Base-by-base conservation (phyloP, 257 asterid species). In the Lithospermum erythrorhizon region DNA sequence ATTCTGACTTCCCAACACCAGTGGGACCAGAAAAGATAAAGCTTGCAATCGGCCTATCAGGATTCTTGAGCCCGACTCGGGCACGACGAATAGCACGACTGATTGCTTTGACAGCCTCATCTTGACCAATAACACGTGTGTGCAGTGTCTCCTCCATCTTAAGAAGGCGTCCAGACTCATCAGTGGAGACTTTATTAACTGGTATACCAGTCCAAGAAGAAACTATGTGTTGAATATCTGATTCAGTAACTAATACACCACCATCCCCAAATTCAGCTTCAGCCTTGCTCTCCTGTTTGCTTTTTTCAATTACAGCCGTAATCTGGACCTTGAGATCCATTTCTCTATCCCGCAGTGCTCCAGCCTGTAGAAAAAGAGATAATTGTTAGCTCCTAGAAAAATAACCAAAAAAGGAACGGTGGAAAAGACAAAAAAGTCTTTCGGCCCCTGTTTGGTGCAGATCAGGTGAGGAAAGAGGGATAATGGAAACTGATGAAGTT, bases 201-300 rank as follows among this genome's bases (percentile, higher is more conserved):
- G 98, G 98, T 61, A 91, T 91, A 45, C 98, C 98, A 0, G 98
- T 91, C 98, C 98, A 87, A 7, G 95, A 81, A 70, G 96, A 81
- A 52, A 91, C 95, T 2, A 91, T 87, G 60, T 88, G 96, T 69
- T 91, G 98, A 75, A 91, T 91, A 82, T 91, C 98, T 16, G 73
- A 85, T 75, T 91, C 98, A 1, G 93, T 91, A 72, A 91, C 98
- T 29, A 77, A 3, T 0, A 95, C 94, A 56, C 98, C 96, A 51
- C 53, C 75, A 35, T 91, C 95, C 17, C 95, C 93, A 3, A 94
- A 79, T 78, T 91, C 98, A 19, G 75, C 69, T 72, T 91, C 95
- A 8, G 98, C 98, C 73, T 88, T 83, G 65, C 83, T 76, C 93
- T 82, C 84, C 77, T 91, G 96, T 74, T 91, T 91, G 82, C 81